Base-by-base conservation (phyloP, 371 early-diverging fungal genomes). In the Mortierella sp. region DNA sequence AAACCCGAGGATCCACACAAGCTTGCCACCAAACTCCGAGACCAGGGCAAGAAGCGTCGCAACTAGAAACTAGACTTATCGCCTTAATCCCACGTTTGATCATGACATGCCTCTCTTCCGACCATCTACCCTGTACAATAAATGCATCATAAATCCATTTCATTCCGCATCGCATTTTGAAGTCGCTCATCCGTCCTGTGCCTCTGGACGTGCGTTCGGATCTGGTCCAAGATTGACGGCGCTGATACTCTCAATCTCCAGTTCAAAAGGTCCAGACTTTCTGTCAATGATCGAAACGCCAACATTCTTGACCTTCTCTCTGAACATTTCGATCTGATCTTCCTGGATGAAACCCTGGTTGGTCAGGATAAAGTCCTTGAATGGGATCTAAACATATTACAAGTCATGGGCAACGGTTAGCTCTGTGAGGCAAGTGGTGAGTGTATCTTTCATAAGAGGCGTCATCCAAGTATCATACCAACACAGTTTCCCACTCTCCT, bases 311-410 rank as follows among this genome's bases (percentile, higher is more conserved):
- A 97, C 88, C 59, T 88, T 87, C 61, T 92, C 85, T 37, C 95
- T 84, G 63, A 88, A 89, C 91, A 97, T 94, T 17, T 85, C 85
- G 19, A 94, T 83, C 73, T 97, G 96, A 19, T 91, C 85, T 46
- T 93, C 91, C 62, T 95, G 90, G 54, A 94, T 87, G 57, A 89
- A 86, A 27, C 96, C 95, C 62, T 96, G 91, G 67, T 90, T 91
- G 4, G 96, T 96, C 53, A 95, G 82, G 25, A 95, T 90, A 72
- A 97, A 97, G 71, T 94, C 94, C 37, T 88, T 87, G 74, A 96
- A 95, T 7, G 96, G 96, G 54, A 97, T 92, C 90, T 95, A 80
- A n/a, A n/a, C n/a, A n/a, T n/a, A n/a, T n/a, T n/a, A n/a, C n/a
- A n/a, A n/a, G n/a, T n/a, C n/a, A n/a, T n/a, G n/a, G n/a, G n/a